Conservation (phyloP, 2,329 filamentous ascomycete species). For the Scedosporium apiospermum region DNA sequence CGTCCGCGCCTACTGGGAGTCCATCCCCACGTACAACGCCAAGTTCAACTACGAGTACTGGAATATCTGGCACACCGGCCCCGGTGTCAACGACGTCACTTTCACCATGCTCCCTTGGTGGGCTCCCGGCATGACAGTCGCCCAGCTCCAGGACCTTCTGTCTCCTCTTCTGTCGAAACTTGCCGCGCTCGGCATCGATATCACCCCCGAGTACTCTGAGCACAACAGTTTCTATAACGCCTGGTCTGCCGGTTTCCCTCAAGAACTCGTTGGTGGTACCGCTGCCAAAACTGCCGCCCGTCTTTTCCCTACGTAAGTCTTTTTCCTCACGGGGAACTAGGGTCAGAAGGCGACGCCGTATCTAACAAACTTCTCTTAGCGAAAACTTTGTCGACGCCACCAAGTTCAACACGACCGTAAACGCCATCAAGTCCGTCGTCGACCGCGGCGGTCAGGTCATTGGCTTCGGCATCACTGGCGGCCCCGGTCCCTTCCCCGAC, state of each 20-base stretch:
- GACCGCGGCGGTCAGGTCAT: not conserved
- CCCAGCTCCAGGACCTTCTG: constrained; percentile 32
- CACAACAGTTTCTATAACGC: constrained; percentile 39
- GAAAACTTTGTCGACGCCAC: constrained; percentile 1
- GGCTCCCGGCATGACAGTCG: constrained; percentile 33
- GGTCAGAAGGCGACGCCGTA: not conserved
- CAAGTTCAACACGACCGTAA: not conserved
- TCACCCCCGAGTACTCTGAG: constrained; percentile 28
- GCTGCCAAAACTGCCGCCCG: not conserved
- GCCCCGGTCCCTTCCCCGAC: constrained; percentile 10
- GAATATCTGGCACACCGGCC: not conserved
- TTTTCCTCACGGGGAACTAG: not conserved
- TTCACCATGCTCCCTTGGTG: constrained; percentile 39
- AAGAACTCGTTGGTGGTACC: not conserved
- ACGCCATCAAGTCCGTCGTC: not conserved
- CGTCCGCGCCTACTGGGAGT: constrained; percentile 29
- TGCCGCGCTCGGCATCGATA: constrained; percentile 22
- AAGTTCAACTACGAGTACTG: constrained; percentile 25
- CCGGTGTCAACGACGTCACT: constrained; percentile 31
- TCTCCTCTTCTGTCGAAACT: constrained; percentile 32
- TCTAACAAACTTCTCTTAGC: not conserved
- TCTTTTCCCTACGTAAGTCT: not conserved
- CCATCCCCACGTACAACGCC: constrained; percentile 37
- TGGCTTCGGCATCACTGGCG: not conserved
- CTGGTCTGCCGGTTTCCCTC: constrained; percentile 13